A percentile compares a stretch with the other conserved stretches of the same genome.
These are phyloP conservation scores for Collybia mongolica DNA, from an alignment of 768 basidiomycete species.

Conservation along the genomic window DNA sequence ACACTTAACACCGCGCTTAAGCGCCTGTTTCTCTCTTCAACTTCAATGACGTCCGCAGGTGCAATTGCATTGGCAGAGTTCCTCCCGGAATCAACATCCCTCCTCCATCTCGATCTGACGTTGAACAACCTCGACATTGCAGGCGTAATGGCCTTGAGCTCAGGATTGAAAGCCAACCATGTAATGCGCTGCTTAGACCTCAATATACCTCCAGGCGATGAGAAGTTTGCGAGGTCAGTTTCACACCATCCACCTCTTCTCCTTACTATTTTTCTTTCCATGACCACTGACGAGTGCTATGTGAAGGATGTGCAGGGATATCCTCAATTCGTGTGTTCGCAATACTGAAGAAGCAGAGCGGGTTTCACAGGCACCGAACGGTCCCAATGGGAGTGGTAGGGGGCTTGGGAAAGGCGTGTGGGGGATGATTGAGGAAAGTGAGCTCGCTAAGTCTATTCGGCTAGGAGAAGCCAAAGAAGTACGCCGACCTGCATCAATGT, in stretches of 20 bases:
- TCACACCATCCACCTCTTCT: too few species aligned
- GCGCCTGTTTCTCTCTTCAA: conserved; percentile 87
- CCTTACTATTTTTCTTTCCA: background rate
- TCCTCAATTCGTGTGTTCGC: conserved; percentile 85
- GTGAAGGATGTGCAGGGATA: conserved; percentile 77
- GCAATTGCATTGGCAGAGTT: conserved; percentile 97
- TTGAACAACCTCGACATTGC: conserved; percentile 82
- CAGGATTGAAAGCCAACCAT: conserved; percentile 80
- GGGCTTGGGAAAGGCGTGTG: conserved; percentile 70
- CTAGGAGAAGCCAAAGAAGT: conserved; percentile 54
- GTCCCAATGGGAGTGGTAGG: conserved; percentile 39
- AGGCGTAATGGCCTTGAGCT: conserved; percentile 89
- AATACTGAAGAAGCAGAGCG: conserved; percentile 89
- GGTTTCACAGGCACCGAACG: conserved; percentile 25
- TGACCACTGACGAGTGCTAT: conserved; percentile 1
- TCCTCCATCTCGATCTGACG: conserved; percentile 92
- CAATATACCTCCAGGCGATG: conserved; percentile 84
- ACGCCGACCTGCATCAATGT: background rate
- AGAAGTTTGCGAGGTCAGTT: conserved; percentile 68
- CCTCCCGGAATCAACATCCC: conserved; percentile 82
- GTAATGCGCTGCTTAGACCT: conserved; percentile 91
- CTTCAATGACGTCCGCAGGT: conserved; percentile 74
- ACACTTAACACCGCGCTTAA: conserved; percentile 91
- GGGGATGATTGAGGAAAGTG: conserved; percentile 85
- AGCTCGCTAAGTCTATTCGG: conserved; percentile 70